phyloP scores from a whole-genome alignment of 768 basidiomycete species.

The Crepidotus variabilis region DNA sequence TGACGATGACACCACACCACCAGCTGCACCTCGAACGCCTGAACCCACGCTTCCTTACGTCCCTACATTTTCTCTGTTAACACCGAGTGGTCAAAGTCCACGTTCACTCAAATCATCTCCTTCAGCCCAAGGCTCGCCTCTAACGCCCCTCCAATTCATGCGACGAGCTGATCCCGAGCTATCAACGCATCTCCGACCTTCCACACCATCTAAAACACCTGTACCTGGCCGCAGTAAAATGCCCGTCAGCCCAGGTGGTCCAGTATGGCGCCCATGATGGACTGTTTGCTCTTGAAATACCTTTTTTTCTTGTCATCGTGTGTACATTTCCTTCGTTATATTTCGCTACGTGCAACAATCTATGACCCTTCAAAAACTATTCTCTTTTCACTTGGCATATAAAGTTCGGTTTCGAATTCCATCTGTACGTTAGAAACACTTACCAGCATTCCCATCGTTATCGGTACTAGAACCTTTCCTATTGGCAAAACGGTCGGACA shows the following conservation, averaged over 20 bases:
- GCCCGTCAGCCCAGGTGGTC: slow-evolving; percentile 37
- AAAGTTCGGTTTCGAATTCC: not conserved
- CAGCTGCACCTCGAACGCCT: slow-evolving; percentile 56
- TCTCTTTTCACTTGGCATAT: slow-evolving; percentile 6
- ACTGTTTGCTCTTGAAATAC: slow-evolving; percentile 8
- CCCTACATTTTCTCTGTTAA: slow-evolving; percentile 67
- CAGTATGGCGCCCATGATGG: slow-evolving; percentile 63
- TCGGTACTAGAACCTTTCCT: not conserved
- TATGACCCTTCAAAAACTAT: not conserved
- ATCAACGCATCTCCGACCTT: slow-evolving; percentile 44
- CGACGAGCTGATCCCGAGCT: slow-evolving; percentile 66
- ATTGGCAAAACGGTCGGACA: not conserved
- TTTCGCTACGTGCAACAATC: slow-evolving; percentile 1
- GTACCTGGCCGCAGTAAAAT: slow-evolving; percentile 32
- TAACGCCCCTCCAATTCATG: slow-evolving; percentile 82
- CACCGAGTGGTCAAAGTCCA: slow-evolving; percentile 50
- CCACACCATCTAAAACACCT: slow-evolving; percentile 64
- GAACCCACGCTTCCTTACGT: slow-evolving; percentile 54
- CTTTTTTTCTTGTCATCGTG: slow-evolving; percentile 4
- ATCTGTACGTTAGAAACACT: not conserved
- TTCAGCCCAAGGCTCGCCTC: slow-evolving; percentile 65
- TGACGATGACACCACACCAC: slow-evolving; percentile 32
- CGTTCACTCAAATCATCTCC: slow-evolving; percentile 47
- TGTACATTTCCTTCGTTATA: slow-evolving; percentile 10
- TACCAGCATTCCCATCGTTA: slow-evolving; percentile 3